phyloP scores from a whole-genome alignment of 2,329 filamentous ascomycete genomes.

The Claviceps sp. region DNA sequence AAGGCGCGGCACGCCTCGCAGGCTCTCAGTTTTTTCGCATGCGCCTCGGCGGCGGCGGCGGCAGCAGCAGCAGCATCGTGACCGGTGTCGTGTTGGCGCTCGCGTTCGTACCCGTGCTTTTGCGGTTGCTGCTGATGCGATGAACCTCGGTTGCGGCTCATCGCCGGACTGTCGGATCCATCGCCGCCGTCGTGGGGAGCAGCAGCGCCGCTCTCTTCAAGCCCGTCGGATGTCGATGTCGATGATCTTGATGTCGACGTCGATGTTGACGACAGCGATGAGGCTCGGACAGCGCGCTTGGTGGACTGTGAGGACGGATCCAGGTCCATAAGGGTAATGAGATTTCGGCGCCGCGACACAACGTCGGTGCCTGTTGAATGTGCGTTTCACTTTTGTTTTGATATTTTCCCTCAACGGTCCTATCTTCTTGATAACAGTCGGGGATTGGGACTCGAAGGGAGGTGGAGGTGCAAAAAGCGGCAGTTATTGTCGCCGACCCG shows the following conservation, averaged over 20 bases:
- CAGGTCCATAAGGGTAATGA: slow-evolving; percentile 15
- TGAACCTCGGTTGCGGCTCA: not conserved
- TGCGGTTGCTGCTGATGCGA: slow-evolving; percentile 5
- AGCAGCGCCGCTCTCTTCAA: not conserved
- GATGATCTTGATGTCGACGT: too few species aligned
- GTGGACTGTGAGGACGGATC: slow-evolving; percentile 18
- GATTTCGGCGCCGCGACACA: not conserved
- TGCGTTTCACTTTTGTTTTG: not conserved
- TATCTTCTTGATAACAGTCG: not conserved
- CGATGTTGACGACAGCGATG: not conserved
- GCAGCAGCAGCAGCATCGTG: slow-evolving; percentile 12
- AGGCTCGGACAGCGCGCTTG: slow-evolving; percentile 11
- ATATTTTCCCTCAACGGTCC: not conserved
- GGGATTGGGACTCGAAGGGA: too few species aligned
- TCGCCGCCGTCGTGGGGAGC: slow-evolving; percentile 10
- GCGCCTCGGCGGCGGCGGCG: slow-evolving; percentile 15
- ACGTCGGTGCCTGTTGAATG: slow-evolving; percentile 3
- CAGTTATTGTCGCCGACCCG: slow-evolving; percentile 16
- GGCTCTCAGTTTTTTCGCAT: slow-evolving; percentile 55
- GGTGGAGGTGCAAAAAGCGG: slow-evolving; percentile 9
- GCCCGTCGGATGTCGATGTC: too few species aligned
- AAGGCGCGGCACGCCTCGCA: slow-evolving; percentile 65
- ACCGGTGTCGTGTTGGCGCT: not conserved
- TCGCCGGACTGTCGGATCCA: slow-evolving; percentile 6
- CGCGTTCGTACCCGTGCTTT: slow-evolving; percentile 8